phyloP scores from a whole-genome alignment of 2,329 filamentous ascomycete species.

The Gnomoniopsis sp. region DNA sequence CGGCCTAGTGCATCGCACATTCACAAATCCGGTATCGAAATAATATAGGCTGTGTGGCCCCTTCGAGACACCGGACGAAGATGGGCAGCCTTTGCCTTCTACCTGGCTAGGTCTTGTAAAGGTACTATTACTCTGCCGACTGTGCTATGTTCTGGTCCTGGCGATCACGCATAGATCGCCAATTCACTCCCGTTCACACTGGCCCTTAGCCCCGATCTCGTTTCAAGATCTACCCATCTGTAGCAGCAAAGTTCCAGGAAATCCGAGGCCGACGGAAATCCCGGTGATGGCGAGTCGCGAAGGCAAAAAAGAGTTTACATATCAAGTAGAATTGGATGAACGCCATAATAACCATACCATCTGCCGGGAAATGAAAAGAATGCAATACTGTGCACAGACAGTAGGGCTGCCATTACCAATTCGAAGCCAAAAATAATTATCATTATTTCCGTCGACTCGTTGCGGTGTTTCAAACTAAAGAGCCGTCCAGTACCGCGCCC shows the following conservation, averaged over 20 bases:
- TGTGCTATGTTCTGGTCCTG: background rate
- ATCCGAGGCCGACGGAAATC: background rate
- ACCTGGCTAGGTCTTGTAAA: background rate
- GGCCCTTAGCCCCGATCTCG: background rate
- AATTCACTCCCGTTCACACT: background rate
- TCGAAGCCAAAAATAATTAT: no score
- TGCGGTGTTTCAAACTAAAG: no score
- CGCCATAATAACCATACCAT: background rate
- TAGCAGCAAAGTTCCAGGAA: background rate
- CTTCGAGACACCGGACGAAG: background rate
- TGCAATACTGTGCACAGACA: background rate
- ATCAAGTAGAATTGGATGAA: background rate
- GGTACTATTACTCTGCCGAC: background rate
- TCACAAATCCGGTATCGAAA: no score
- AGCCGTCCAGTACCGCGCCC: no score
- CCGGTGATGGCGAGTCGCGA: background rate
- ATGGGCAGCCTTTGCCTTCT: background rate
- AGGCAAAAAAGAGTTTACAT: no score
- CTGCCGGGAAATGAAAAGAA: background rate
- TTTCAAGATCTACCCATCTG: conserved; percentile 2
- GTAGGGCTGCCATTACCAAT: no score
- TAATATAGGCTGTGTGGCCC: no score
- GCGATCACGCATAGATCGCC: conserved; percentile 1
- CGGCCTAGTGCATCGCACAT: no score
- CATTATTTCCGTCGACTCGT: no score